These are phyloP conservation scores for Mortierella polycephala DNA, from an alignment of 371 early-diverging fungal genomes.

Conservation along the genomic window DNA sequence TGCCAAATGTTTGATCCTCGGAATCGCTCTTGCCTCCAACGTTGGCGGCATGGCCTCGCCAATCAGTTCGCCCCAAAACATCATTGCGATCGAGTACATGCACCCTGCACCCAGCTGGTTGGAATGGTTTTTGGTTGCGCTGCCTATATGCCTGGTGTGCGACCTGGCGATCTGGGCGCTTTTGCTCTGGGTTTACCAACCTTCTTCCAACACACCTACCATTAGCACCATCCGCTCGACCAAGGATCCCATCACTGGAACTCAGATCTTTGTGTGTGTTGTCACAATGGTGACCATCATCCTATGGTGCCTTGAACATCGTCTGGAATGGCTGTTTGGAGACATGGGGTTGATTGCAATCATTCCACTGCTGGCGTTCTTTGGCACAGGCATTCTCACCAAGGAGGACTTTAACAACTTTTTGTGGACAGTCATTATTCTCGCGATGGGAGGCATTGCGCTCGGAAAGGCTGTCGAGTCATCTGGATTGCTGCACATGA, in stretches of 20 bases:
- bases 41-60: slow-evolving; percentile 98
- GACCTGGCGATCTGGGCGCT: slow-evolving; percentile 85
- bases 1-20: slow-evolving; percentile 88
- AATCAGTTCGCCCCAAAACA: slow-evolving; percentile 96
- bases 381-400: slow-evolving; percentile 86
- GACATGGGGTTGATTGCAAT: slow-evolving; percentile 95
- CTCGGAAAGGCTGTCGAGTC: slow-evolving; percentile 93
- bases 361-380: slow-evolving; percentile 92
- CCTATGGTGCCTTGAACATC: slow-evolving; percentile 89
- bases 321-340: slow-evolving; percentile 79
- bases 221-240: slow-evolving; percentile 68
- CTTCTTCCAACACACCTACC: slow-evolving; percentile 62
- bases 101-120: slow-evolving; percentile 87
- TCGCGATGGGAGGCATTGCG: slow-evolving; percentile 95
- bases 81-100: slow-evolving; percentile 88
- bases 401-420: slow-evolving; percentile 97
- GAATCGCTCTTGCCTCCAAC: slow-evolving; percentile 95
- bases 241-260: slow-evolving; percentile 68
- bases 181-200: slow-evolving; percentile 78
- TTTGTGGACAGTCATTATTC: slow-evolving; percentile 93
- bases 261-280: slow-evolving; percentile 74
- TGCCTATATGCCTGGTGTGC: slow-evolving; percentile 79
- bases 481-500: slow-evolving; percentile 82
- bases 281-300: slow-evolving; percentile 79
- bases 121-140: slow-evolving; percentile 83